Percentiles rank a stretch among this genome's conserved stretches.
Conservation (phyloP, 23 red algal genomes). For the Chondrus crispus region DNA sequence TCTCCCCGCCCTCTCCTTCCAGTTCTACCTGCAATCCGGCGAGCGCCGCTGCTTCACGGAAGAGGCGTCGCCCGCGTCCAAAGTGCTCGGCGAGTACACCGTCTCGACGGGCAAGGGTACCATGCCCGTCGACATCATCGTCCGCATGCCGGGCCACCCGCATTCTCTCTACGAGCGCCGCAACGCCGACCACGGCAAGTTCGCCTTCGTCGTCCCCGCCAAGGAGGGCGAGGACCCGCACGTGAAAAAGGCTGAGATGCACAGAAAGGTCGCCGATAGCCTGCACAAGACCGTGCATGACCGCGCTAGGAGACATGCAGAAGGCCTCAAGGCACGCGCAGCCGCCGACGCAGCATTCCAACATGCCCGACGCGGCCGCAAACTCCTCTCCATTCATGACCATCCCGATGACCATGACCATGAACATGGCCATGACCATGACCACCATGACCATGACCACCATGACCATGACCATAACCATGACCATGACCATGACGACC, state of each 20-base stretch:
- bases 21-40: conserved; percentile 66
- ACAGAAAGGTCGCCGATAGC: background rate
- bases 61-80: conserved; percentile 38
- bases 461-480: conserved; percentile 8
- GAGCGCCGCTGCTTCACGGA: conserved; percentile 55
- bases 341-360: background rate
- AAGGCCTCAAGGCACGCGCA: background rate
- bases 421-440: background rate
- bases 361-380: background rate
- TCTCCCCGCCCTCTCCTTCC: background rate
- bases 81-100: conserved; percentile 61
- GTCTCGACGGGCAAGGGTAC: conserved; percentile 43
- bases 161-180: conserved; percentile 1
- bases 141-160: background rate
- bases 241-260: conserved; percentile 4
- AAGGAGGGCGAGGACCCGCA: background rate
- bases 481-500: background rate
- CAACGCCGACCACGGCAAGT: conserved; percentile 55
- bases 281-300: background rate
- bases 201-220: conserved; percentile 54
- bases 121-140: conserved; percentile 56
- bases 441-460: conserved; percentile 1
- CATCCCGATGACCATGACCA: background rate
- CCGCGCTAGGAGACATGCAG: background rate
- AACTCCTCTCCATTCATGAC: background rate